A percentile compares a stretch with the other conserved stretches of the same genome.
These are phyloP conservation scores for Aspergillus ruber DNA, from an alignment of 2,329 filamentous ascomycete species.

Conservation along the genomic window DNA sequence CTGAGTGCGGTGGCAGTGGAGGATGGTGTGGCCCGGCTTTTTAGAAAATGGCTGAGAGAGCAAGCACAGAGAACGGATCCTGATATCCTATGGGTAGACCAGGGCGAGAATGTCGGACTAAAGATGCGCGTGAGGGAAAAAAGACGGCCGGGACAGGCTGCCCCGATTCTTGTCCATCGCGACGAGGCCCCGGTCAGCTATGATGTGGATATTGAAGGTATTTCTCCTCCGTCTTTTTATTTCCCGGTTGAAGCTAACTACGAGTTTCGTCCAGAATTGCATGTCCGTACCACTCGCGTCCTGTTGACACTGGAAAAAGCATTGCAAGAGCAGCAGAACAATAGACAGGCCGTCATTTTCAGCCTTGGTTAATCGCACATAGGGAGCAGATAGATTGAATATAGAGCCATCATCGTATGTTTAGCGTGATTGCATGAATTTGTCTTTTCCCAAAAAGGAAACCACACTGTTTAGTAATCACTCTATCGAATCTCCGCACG, in stretches of 20 bases:
- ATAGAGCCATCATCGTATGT: no score
- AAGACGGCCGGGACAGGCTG: slow-evolving; percentile 34
- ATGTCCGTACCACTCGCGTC: neutral
- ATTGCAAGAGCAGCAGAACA: slow-evolving; percentile 52
- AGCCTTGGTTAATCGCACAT: neutral
- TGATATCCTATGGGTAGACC: slow-evolving; percentile 63
- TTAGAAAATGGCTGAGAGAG: slow-evolving; percentile 62
- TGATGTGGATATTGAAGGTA: slow-evolving; percentile 66
- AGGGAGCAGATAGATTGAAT: no score
- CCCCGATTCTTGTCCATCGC: slow-evolving; percentile 48
- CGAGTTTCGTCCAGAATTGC: neutral
- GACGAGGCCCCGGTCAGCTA: slow-evolving; percentile 66
- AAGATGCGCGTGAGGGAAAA: slow-evolving; percentile 58
- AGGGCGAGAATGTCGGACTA: slow-evolving; percentile 58
- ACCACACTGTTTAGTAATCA: no score
- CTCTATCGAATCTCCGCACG: no score
- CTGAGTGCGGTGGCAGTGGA: slow-evolving; percentile 59
- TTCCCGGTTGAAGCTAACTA: neutral
- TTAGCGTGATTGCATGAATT: no score
- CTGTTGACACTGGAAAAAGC: slow-evolving; percentile 48
- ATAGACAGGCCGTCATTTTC: slow-evolving; percentile 55
- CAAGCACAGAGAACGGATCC: slow-evolving; percentile 18
- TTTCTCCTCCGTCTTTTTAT: slow-evolving; percentile 13
- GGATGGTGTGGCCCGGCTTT: slow-evolving; percentile 64
- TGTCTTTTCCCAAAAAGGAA: no score